phyloP scores from a whole-genome alignment of 2,329 filamentous ascomycete species.

The Dissoconium aciculare region DNA sequence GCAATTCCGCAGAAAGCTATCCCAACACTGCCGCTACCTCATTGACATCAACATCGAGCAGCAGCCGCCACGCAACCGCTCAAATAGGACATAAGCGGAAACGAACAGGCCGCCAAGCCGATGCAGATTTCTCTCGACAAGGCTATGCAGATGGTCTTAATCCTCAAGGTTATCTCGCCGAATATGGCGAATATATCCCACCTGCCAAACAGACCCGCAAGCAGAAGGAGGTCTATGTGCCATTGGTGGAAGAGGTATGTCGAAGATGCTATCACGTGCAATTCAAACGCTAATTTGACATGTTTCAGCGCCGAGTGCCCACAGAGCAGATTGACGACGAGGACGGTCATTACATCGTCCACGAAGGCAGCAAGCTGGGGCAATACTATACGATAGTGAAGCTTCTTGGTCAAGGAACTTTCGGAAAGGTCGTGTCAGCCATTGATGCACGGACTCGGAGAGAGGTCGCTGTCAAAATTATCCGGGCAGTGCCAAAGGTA shows the following conservation, averaged over 20 bases:
- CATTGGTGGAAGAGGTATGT: slow-evolving; percentile 45
- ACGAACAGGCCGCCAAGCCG: slow-evolving; percentile 34
- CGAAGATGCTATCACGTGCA: too few species aligned
- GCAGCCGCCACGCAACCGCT: slow-evolving; percentile 42
- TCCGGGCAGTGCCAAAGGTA: slow-evolving; percentile 82
- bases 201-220: slow-evolving; percentile 83
- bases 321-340: slow-evolving; percentile 76
- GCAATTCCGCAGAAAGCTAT: slow-evolving; percentile 21
- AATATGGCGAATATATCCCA: slow-evolving; percentile 57
- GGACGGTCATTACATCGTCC: slow-evolving; percentile 92
- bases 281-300: too few species aligned
- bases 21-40: slow-evolving; percentile 73
- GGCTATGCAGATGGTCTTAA: not conserved
- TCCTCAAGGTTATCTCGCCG: slow-evolving; percentile 19
- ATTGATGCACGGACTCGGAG: slow-evolving; percentile 60
- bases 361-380: slow-evolving; percentile 71
- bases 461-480: slow-evolving; percentile 94
- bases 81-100: slow-evolving; percentile 79
- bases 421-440: slow-evolving; percentile 94
- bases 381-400: slow-evolving; percentile 81
- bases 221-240: slow-evolving; percentile 49
- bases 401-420: slow-evolving; percentile 88
- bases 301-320: slow-evolving; percentile 20
- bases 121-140: not conserved
- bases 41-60: slow-evolving; percentile 50